Evolutionary conservation across 2,329 filamentous ascomycete genomes (phyloP), one percentile per base, ranked within the genome.

Genomic region (Ciborinia camelliae): DNA sequence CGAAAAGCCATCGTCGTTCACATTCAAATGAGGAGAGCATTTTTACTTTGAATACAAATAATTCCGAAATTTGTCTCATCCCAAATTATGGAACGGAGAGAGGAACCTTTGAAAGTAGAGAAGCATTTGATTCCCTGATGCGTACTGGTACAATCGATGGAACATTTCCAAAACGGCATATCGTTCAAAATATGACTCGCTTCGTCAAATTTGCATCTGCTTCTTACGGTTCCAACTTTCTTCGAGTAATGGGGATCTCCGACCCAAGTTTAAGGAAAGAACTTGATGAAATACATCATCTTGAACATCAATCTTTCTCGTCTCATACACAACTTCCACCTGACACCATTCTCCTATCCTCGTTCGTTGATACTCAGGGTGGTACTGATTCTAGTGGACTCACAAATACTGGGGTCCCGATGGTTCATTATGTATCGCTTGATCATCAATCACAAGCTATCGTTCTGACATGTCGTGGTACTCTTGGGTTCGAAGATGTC

Each of bases 181-280:
- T 89, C 9, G 77, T 88, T 12, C 79, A 81, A 39, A 89, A 88
- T 70, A 84, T 89, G 30, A 83, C 82, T 3, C 80, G 86, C 43
- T 89, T 88, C 67, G 87, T 89, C 78, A 81, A 84, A 3, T 89
- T 87, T 70, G 86, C 86, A 1, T 88, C 86, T 1, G 86, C 87
- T 0, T 85, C 85, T 0, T 89, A 90, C 64, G 86, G 87, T 0
- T 85, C 84, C 0, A 81, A 81, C 53, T 89, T 89, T 66, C 78
- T 89, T 55, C 83, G 84, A 63, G 79, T 88, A 28, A 80, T 89
- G 78, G 86, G 86, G 2, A 87, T 89, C 82, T 82, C 68, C 75
- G 83, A 53, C 76, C 82, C 73, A 78, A 81, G 23, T 10, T 30
- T 28, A 20, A 48, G 50, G n/a, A 72, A 68, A 60, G 82, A 80